phyloP scores from a whole-genome alignment of 2,329 filamentous ascomycete species.

The Alternaria consortialis region DNA sequence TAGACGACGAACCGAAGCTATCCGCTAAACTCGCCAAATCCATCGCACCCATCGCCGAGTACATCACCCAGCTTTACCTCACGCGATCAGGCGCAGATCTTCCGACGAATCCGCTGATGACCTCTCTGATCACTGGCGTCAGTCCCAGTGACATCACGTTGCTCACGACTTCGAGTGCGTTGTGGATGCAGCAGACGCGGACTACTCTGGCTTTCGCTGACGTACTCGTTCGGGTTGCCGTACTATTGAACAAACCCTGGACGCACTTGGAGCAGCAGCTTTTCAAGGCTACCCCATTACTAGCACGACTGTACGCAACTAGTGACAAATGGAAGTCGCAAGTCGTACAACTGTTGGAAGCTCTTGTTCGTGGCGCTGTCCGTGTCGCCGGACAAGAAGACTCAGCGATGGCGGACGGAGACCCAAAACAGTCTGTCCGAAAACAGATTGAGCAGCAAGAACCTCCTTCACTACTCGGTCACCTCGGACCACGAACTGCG shows the following conservation, averaged over 20 bases:
- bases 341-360: constrained; percentile 74
- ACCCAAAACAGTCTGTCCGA: constrained; percentile 6
- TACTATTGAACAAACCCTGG: constrained; percentile 68
- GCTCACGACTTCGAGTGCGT: constrained; percentile 48
- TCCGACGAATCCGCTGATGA: constrained; percentile 79
- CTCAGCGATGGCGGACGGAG: constrained; percentile 12
- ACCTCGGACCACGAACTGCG: constrained; percentile 82
- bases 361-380: constrained; percentile 75
- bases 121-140: constrained; percentile 69
- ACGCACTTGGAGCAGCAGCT: constrained; percentile 77
- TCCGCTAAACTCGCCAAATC: constrained; percentile 66
- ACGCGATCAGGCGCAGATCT: constrained; percentile 74
- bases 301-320: constrained; percentile 78
- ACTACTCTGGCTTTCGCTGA: constrained; percentile 73
- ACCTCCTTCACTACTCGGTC: constrained; percentile 91
- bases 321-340: constrained; percentile 72
- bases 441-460: constrained; percentile 58
- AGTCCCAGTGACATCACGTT: constrained; percentile 53
- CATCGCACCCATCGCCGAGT: constrained; percentile 76
- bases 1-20: constrained; percentile 67
- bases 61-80: constrained; percentile 80
- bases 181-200: constrained; percentile 68
- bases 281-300: constrained; percentile 79
- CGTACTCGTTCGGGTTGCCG: constrained; percentile 74
- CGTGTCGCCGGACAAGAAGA: constrained; percentile 57